These are phyloP conservation scores for Neurospora sp. DNA, from an alignment of 495 filamentous ascomycete genomes.

Conservation along the genomic window DNA sequence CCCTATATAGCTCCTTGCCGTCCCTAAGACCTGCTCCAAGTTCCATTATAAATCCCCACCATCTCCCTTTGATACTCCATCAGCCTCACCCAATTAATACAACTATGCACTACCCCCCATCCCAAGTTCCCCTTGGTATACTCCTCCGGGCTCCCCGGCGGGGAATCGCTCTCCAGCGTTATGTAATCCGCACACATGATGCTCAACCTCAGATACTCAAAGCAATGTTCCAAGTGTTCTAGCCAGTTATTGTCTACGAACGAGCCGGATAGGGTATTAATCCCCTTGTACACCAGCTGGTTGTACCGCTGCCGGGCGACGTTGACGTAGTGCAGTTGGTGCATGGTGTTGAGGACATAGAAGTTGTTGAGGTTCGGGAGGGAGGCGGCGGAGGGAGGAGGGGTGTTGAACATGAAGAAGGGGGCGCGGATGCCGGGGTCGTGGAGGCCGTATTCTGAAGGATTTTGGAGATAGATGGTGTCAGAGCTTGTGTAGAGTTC, in stretches of 20 bases:
- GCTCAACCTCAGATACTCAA: slow-evolving; percentile 1
- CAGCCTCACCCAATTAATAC: background rate
- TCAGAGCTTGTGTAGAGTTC: background rate
- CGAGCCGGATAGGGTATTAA: background rate
- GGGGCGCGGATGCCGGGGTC: slow-evolving; percentile 1
- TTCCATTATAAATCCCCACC: background rate
- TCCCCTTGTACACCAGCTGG: background rate
- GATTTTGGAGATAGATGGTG: background rate
- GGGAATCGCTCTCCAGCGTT: slow-evolving; percentile 1
- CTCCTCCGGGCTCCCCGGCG: background rate
- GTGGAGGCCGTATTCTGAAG: background rate
- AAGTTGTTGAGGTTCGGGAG: slow-evolving; percentile 1
- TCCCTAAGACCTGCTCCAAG: no score
- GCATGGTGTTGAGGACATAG: background rate
- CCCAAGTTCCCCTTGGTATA: background rate
- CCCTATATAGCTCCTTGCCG: no score
- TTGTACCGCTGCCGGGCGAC: slow-evolving; percentile 2
- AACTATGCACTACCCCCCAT: slow-evolving; percentile 1
- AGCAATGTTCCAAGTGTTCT: slow-evolving; percentile 2
- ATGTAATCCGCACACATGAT: slow-evolving; percentile 2
- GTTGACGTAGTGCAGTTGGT: slow-evolving; percentile 3
- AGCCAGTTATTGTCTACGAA: slow-evolving; percentile 1
- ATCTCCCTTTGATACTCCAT: background rate
- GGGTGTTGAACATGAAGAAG: slow-evolving; percentile 1
- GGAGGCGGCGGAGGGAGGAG: background rate